Evolutionary conservation across 805 yeast genomes (phyloP).

Genomic region (Metahyphopichia silvanorum): DNA sequence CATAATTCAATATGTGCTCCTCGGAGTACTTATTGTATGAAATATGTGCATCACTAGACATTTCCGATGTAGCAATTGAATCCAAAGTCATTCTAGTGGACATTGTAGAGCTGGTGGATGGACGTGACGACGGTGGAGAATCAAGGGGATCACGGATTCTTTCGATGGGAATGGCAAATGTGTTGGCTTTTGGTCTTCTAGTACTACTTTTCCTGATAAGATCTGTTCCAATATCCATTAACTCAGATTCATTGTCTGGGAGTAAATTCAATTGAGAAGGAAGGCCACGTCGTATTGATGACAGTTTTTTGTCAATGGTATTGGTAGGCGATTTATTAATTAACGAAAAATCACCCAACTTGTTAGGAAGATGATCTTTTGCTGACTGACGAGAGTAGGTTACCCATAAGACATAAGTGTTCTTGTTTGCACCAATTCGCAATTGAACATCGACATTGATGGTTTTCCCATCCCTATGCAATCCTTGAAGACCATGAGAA

Average conservation of each 20-base stretch:
- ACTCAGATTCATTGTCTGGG: constrained; percentile 31
- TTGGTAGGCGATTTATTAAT: constrained; percentile 3
- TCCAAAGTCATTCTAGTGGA: constrained; percentile 1
- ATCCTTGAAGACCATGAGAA: constrained; percentile 66
- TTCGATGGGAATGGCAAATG: constrained; percentile 25
- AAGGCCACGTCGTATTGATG: constrained; percentile 17
- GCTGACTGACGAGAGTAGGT: constrained; percentile 63
- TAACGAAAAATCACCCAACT: constrained; percentile 12
- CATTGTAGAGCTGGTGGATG: neutral
- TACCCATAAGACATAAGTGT: constrained; percentile 73
- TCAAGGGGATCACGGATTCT: neutral
- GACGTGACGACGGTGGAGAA: neutral
- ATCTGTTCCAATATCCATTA: constrained; percentile 25
- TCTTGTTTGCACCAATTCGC: constrained; percentile 55
- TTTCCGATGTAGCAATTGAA: constrained; percentile 6
- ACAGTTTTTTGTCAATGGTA: neutral
- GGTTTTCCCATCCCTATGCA: constrained; percentile 64
- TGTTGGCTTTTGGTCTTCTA: constrained; percentile 24
- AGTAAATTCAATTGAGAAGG: constrained; percentile 59
- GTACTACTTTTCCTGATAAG: constrained; percentile 34
- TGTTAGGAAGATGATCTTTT: constrained; percentile 17
- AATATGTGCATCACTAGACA: neutral
- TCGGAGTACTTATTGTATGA: constrained; percentile 30
- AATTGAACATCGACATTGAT: constrained; percentile 77
- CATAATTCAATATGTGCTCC: constrained; percentile 41